Base-by-base conservation (phyloP, 139 green algal species). In the Asterochloris sp. region DNA sequence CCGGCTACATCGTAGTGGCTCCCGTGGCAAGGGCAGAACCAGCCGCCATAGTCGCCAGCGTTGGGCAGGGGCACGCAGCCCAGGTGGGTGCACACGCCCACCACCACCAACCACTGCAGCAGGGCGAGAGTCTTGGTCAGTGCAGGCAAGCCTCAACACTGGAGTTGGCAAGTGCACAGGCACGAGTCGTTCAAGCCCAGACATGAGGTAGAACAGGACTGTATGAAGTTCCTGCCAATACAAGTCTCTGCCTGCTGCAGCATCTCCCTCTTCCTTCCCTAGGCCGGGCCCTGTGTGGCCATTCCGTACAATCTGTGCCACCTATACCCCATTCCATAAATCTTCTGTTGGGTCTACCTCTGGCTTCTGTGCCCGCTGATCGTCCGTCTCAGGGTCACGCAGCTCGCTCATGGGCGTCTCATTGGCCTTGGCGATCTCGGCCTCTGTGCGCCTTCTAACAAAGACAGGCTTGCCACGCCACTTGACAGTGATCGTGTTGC, bases 381-480 rank as follows among this genome's bases (percentile, higher is more conserved):
- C 81, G 82, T 98, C 96, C 38, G 89, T 77, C 92, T 99, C 87
- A 15, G 96, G 93, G 89, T 99, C 96, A 15, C 96, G 88, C 77
- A 99, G 93, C 61, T 91, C 89, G n/a, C 54, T 82, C 15, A 98
- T 62, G 28, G 92, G 76, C 17, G 97, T 93, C 21, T 83, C 77
- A 19, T 92, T 91, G 10, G 95, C 94, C 47, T 91, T 82, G 10
- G 82, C 86, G 67, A 99, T 97, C 84, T 99, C 95, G 19, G 90
- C 91, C 23, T 92, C 87, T 26, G 93, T 97, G 12, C 97, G 89
- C 87, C 96, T 87, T 61, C 93, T 89, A 80, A 99, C 97, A 89
- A 99, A 99, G 61, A 99, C 97, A 6, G 97, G 97, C 93, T 99
- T 99, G 82, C 97, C 97, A 38, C 97, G 90, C 97, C 97, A 99